Conservation (phyloP, 495 filamentous ascomycete genomes). For the Neurospora sp. region DNA sequence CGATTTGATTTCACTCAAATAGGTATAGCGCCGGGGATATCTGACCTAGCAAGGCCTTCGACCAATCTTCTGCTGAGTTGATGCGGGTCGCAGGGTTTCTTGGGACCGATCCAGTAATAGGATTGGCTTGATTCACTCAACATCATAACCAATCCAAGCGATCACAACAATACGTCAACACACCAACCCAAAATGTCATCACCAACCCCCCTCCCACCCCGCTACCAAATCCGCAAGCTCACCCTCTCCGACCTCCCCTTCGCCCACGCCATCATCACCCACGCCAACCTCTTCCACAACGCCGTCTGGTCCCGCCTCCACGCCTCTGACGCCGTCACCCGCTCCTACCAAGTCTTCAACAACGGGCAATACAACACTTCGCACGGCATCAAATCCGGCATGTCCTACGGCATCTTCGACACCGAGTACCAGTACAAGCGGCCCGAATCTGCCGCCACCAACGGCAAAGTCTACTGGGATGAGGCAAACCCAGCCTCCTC, state of each 20-base stretch:
- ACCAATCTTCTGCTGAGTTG: no score
- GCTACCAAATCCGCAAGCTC: constrained; percentile 29
- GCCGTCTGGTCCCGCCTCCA: constrained; percentile 25
- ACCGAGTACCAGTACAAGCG: constrained; percentile 34
- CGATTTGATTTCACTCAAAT: no score
- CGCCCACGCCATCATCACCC: constrained; percentile 26
- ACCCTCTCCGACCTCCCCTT: constrained; percentile 25
- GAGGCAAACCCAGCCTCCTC: constrained; percentile 2
- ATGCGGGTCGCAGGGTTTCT: no score
- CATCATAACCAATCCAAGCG: no score
- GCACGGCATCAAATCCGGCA: constrained; percentile 15
- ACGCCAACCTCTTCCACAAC: constrained; percentile 29
- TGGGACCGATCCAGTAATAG: no score
- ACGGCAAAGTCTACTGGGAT: constrained; percentile 35
- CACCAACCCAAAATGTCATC: background rate
- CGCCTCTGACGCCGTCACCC: constrained; percentile 13
- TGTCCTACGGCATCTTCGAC: constrained; percentile 38
- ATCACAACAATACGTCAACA: no score
- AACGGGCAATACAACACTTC: background rate
- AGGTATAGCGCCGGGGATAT: no score
- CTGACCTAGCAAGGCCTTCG: no score
- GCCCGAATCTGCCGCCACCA: constrained; percentile 25
- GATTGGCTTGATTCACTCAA: no score
- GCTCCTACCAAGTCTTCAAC: constrained; percentile 10
- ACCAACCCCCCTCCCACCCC: constrained; percentile 2